Evolutionary conservation across 2,329 filamentous ascomycete species (phyloP), one percentile per base, ranked within the genome.

Genomic region (Trichoderma sp.): DNA sequence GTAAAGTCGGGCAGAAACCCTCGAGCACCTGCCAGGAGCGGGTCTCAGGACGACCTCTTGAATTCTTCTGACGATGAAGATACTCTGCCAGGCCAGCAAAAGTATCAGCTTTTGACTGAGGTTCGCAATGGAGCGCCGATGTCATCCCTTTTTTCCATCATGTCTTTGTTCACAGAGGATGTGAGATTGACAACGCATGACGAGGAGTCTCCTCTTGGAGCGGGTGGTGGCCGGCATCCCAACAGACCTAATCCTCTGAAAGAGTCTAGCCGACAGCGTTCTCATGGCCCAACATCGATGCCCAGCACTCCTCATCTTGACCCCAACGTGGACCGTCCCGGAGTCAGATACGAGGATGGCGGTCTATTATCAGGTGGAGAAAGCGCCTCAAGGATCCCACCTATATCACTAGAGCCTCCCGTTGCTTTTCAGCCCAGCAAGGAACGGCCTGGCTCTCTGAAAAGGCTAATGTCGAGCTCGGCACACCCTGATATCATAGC

Each of bases 51-150:
- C 16, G 73, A 75, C 19, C 76, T 74, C 33, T 47, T 77, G 47
- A 76, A 82, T 77, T 77, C 82, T 64, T 87, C 87, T 4, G 86
- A 87, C 70, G 91, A 92, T n/a, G 91, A 93, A n/a, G 90, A 91
- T 33, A 83, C 85, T 37, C 80, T 86, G 5, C 87, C 88, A 43
- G 87, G 86, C 8, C 89, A 92, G 68, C 94, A 97, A 77, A 92
- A 91, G 37, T 99, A 99, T 76, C 96, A 98, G 78, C 86, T 99
- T 49, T 84, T 99, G 66, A 99, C 96, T 0, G 96, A 99, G 80
- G 95, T 99, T 65, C 96, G 96, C 76, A 99, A 99, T 75, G 96
- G 96, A 16, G 94, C 96, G 1, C 95, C 96, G 1, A 97, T 99
- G 95, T 99, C 96, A 5, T 99, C 96, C 0, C 82, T 99, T 2